A percentile compares a stretch with the other conserved stretches of the same genome.
Conservation (phyloP, 371 early-diverging fungal genomes). For the Haplosporangium sp. region DNA sequence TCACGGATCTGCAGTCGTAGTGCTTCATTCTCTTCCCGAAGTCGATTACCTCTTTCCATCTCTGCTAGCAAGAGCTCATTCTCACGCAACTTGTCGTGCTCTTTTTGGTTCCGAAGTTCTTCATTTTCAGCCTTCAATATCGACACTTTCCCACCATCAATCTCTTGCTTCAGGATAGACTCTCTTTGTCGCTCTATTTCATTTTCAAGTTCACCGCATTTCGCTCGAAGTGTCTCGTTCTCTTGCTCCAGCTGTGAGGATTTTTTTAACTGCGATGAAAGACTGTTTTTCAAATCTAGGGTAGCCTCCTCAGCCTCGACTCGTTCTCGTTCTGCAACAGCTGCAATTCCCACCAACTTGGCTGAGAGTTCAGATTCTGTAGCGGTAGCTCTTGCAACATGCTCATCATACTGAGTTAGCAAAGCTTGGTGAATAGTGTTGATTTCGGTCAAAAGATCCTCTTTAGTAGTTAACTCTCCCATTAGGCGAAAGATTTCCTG, state of each 20-base stretch:
- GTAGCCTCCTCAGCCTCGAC: slow-evolving; percentile 46
- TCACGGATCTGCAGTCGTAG: slow-evolving; percentile 46
- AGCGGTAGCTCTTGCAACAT: slow-evolving; percentile 35
- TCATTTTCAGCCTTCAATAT: slow-evolving; percentile 51
- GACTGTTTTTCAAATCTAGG: slow-evolving; percentile 33
- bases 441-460: slow-evolving; percentile 34
- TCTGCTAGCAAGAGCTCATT: slow-evolving; percentile 47
- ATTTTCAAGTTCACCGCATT: slow-evolving; percentile 51
- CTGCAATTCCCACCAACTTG: slow-evolving; percentile 51
- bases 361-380: slow-evolving; percentile 48
- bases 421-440: slow-evolving; percentile 42
- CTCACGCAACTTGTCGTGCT: slow-evolving; percentile 39
- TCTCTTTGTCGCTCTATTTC: slow-evolving; percentile 53
- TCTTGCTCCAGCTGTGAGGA: slow-evolving; percentile 36
- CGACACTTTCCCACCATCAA: slow-evolving; percentile 48
- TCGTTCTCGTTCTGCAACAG: slow-evolving; percentile 45
- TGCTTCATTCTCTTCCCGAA: slow-evolving; percentile 48
- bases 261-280: slow-evolving; percentile 24
- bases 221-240: slow-evolving; percentile 43
- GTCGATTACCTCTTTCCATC: slow-evolving; percentile 46
- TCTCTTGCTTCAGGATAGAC: slow-evolving; percentile 54
- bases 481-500: slow-evolving; percentile 43
- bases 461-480: slow-evolving; percentile 37
- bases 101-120: slow-evolving; percentile 48
- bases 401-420: slow-evolving; percentile 43